Evolutionary conservation across 139 green algal genomes (phyloP).

Genomic region (Auxenochlorella pyrenoidosa): DNA sequence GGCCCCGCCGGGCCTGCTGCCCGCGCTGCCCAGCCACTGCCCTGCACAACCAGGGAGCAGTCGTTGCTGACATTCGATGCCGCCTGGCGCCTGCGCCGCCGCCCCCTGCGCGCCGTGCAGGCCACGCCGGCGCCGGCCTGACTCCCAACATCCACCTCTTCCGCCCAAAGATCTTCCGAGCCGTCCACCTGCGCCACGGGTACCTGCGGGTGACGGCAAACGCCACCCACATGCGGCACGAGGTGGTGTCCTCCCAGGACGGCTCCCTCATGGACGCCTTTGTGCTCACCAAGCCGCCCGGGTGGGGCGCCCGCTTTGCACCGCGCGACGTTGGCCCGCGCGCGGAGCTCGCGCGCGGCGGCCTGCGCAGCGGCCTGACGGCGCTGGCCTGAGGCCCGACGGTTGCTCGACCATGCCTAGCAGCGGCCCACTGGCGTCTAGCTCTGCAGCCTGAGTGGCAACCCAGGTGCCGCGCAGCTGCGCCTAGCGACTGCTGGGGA

Average conservation of each 20-base stretch:
- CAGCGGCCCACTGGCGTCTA: no score
- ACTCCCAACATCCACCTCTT: constrained; percentile 38
- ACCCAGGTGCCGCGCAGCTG: no score
- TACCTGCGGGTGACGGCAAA: constrained; percentile 42
- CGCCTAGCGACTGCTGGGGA: no score
- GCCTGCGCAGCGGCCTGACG: background rate
- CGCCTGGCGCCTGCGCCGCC: no score
- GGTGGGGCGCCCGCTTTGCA: background rate
- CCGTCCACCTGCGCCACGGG: constrained; percentile 33
- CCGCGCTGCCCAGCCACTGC: background rate
- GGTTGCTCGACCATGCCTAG: no score
- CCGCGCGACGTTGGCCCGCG: background rate
- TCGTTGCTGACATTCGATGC: no score
- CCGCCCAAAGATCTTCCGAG: constrained; percentile 24
- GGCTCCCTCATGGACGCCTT: constrained; percentile 26
- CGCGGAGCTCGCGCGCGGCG: background rate
- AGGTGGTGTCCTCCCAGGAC: background rate
- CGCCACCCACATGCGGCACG: constrained; percentile 38
- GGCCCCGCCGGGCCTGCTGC: background rate
- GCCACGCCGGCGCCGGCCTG: constrained; percentile 30
- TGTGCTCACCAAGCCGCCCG: constrained; percentile 22
- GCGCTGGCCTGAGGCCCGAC: background rate
- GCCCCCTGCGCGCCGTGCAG: background rate
- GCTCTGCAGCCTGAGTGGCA: no score
- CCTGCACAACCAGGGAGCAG: no score